Conservation (phyloP, 2,329 filamentous ascomycete genomes). For the Aspergillus awamori region DNA sequence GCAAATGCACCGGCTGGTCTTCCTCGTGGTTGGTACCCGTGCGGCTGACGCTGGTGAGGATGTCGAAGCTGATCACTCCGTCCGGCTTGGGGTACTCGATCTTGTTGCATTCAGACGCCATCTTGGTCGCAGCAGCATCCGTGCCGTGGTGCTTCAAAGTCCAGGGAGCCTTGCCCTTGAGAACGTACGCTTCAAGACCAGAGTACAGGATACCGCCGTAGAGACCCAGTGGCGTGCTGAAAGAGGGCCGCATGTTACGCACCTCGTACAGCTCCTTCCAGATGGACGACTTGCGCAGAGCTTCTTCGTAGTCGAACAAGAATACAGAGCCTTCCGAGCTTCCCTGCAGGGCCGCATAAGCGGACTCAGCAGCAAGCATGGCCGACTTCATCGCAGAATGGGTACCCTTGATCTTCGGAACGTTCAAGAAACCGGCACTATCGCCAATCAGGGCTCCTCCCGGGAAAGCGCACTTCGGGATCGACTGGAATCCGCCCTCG, state of each 20-base stretch:
- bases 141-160: conserved; percentile 81
- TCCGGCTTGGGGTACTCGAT: conserved; percentile 98
- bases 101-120: conserved; percentile 76
- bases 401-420: conserved; percentile 97
- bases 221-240: conserved; percentile 82
- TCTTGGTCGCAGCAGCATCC: conserved; percentile 78
- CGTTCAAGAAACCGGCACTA: conserved; percentile 93
- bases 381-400: conserved; percentile 98
- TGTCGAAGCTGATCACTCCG: conserved; percentile 92
- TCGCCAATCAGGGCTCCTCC: conserved; percentile 95
- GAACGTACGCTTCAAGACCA: conserved; percentile 83
- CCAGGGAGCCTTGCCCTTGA: conserved; percentile 87
- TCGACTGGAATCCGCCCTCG: conserved; percentile 96
- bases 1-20: conserved; percentile 93
- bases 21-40: conserved; percentile 99
- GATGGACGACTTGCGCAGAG: conserved; percentile 80
- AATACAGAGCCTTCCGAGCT: conserved; percentile 73
- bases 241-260: conserved; percentile 95
- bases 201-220: conserved; percentile 93
- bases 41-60: conserved; percentile 89
- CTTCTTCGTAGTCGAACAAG: conserved; percentile 90
- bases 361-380: conserved; percentile 92
- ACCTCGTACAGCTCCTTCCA: conserved; percentile 95
- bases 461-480: conserved; percentile 94
- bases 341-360: conserved; percentile 71